A percentile compares a stretch with the other conserved stretches of the same genome.
phyloP scores from a whole-genome alignment of 805 yeast species.

The Candida ovalis region DNA sequence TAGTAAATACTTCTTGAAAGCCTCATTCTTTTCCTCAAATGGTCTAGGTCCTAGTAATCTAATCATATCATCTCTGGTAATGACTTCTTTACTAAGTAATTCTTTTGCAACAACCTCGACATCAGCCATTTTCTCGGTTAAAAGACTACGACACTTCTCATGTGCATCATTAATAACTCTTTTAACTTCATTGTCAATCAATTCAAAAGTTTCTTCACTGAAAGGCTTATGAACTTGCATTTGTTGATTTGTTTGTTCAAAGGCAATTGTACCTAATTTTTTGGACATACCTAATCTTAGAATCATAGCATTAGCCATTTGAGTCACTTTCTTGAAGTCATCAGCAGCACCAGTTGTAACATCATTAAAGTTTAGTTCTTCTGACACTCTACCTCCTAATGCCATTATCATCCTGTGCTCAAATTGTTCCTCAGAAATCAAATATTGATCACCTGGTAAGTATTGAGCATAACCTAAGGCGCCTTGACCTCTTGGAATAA shows the following conservation, averaged over 20 bases:
- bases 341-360: conserved; percentile 96
- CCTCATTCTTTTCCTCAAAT: conserved; percentile 85
- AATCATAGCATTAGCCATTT: conserved; percentile 92
- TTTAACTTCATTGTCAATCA: conserved; percentile 80
- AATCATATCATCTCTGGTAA: conserved; percentile 93
- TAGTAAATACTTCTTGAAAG: conserved; percentile 67
- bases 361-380: conserved; percentile 86
- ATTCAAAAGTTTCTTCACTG: conserved; percentile 78
- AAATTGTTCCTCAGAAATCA: conserved; percentile 71
- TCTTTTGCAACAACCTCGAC: conserved; percentile 87
- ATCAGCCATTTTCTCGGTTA: conserved; percentile 66
- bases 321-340: conserved; percentile 93
- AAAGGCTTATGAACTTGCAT: conserved; percentile 60
- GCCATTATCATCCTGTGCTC: conserved; percentile 93
- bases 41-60: conserved; percentile 87
- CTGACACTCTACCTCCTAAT: conserved; percentile 94
- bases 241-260: conserved; percentile 63
- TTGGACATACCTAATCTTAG: conserved; percentile 87
- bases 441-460: conserved; percentile 86
- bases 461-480: conserved; percentile 98
- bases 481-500: conserved; percentile 95
- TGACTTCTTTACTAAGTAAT: conserved; percentile 78
- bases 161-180: conserved; percentile 76
- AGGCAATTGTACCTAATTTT: conserved; percentile 79
- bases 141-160: conserved; percentile 59